A percentile compares a stretch with the other conserved stretches of the same genome.
These are phyloP conservation scores for Arthroderma sp. DNA, from an alignment of 2,329 filamentous ascomycete genomes.

Conservation along the genomic window DNA sequence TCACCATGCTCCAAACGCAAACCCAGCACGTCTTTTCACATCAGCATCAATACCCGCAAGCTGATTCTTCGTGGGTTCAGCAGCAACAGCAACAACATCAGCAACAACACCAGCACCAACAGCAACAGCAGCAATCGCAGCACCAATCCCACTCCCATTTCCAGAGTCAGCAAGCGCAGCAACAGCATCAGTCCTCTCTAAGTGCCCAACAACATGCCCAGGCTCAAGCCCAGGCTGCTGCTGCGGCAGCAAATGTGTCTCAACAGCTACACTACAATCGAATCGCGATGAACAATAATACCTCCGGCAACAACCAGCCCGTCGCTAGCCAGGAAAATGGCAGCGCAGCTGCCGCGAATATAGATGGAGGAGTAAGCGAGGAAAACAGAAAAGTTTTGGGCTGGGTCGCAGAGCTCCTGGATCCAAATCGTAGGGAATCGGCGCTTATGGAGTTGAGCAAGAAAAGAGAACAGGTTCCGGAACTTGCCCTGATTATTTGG, in stretches of 20 bases:
- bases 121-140: constrained; percentile 27
- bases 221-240: constrained; percentile 19
- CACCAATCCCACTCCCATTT: constrained; percentile 27
- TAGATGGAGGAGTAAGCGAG: constrained; percentile 62
- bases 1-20: constrained; percentile 36
- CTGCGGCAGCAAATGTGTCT: constrained; percentile 33
- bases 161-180: constrained; percentile 20
- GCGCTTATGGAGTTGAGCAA: constrained; percentile 93
- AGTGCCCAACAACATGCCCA: constrained; percentile 27
- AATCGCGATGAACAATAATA: constrained; percentile 53
- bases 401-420: constrained; percentile 84
- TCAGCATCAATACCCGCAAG: constrained; percentile 40
- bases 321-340: constrained; percentile 11
- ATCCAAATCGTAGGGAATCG: constrained; percentile 73
- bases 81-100: constrained; percentile 21
- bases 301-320: constrained; percentile 22
- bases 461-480: constrained; percentile 94
- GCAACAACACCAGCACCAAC: constrained; percentile 22
- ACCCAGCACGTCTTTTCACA: constrained; percentile 51
- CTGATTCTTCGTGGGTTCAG: constrained; percentile 33
- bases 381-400: constrained; percentile 86
- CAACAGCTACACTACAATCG: constrained; percentile 54
- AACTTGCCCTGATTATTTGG: constrained; percentile 92
- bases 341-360: constrained; percentile 26
- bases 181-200: constrained; percentile 28